phyloP scores from a whole-genome alignment of 768 basidiomycete genomes.

The Chalciporus piperatus region DNA sequence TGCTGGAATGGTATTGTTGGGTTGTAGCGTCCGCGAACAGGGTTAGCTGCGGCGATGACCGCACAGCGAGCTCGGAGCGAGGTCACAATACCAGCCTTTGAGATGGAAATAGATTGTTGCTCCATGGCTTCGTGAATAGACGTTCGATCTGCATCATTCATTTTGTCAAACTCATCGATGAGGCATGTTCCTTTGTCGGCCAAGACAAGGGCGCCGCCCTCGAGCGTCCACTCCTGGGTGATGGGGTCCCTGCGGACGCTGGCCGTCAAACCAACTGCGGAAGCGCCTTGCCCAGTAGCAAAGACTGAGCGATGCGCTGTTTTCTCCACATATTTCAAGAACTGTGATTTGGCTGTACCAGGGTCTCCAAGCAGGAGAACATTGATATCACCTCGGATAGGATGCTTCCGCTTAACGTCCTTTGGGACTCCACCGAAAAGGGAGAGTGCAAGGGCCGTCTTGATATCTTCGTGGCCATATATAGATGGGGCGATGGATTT shows the following conservation, averaged over 20 bases:
- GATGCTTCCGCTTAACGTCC: conserved; percentile 94
- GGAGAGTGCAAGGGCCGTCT: conserved; percentile 92
- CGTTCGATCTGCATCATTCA: conserved; percentile 97
- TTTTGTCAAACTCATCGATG: conserved; percentile 99
- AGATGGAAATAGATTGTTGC: conserved; percentile 98
- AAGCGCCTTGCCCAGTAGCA: conserved; percentile 97
- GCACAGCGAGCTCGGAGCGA: conserved; percentile 96
- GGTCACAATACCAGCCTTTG: conserved; percentile 99
- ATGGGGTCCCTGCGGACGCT: conserved; percentile 98
- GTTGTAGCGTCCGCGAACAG: conserved; percentile 95
- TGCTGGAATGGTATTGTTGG: conserved; percentile 98
- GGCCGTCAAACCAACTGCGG: conserved; percentile 96
- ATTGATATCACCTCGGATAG: conserved; percentile 97
- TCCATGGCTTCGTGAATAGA: conserved; percentile 99
- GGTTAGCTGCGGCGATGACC: conserved; percentile 97
- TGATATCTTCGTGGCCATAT: conserved; percentile 99
- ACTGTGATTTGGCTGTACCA: conserved; percentile 98
- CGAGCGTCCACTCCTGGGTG: conserved; percentile 97
- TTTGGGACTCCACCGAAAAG: conserved; percentile 94
- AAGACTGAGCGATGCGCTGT: conserved; percentile 97
- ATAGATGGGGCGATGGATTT: conserved; percentile 99
- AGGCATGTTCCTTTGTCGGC: conserved; percentile 97
- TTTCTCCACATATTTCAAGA: conserved; percentile 98
- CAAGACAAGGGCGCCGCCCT: conserved; percentile 96
- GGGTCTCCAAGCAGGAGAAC: conserved; percentile 95